Percentiles rank a stretch among this genome's conserved stretches.
Conservation (phyloP, 176 grass and related monocot species). For the Alopecurus myosuroides region DNA sequence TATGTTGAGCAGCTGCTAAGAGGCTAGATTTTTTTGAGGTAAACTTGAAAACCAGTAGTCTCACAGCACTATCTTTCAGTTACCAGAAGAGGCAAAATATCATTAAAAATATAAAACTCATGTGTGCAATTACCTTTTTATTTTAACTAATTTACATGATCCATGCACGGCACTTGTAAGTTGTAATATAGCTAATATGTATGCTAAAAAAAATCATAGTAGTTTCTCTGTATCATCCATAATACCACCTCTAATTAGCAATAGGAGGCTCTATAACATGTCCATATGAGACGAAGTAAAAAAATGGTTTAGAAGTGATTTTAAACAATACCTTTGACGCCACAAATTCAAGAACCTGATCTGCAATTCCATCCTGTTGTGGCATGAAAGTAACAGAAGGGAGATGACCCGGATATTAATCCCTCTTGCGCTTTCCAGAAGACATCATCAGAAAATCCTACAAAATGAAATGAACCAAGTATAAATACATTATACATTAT, state of each 20-base stretch:
- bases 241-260: background rate
- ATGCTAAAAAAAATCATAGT: background rate
- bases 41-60: background rate
- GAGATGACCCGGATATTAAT: conserved; percentile 68
- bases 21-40: background rate
- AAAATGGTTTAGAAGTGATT: background rate
- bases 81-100: background rate
- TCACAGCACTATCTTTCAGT: background rate
- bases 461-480: conserved; percentile 14
- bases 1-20: background rate
- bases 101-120: background rate
- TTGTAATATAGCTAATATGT: background rate
- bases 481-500: background rate
- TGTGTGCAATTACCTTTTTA: background rate
- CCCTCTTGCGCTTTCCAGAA: conserved; percentile 93
- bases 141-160: background rate
- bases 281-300: background rate
- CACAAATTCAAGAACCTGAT: conserved; percentile 62
- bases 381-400: conserved; percentile 79
- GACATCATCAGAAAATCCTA: conserved; percentile 82
- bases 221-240: background rate
- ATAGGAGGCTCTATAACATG: background rate
- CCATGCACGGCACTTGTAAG: background rate
- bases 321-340: conserved; percentile 40
- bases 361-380: conserved; percentile 89